These are phyloP conservation scores for Urochloa ruziziensis DNA, from an alignment of 176 grass and related monocot genomes.

Conservation along the genomic window DNA sequence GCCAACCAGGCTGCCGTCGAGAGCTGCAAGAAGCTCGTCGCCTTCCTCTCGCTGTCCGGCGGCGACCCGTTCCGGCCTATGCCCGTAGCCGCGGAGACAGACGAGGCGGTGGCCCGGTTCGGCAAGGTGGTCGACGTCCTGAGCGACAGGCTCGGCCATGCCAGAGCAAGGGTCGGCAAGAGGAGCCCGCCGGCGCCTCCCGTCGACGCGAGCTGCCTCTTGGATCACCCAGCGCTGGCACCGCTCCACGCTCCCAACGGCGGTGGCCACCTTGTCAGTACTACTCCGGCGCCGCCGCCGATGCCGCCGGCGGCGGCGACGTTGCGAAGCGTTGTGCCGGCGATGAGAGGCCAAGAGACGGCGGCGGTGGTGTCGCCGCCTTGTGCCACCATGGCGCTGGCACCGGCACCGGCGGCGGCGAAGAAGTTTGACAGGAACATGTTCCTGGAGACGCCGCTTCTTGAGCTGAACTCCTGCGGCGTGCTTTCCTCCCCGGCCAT, in stretches of 20 bases:
- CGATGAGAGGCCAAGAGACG: not conserved
- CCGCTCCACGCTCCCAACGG: not conserved
- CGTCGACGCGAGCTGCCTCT: conserved; percentile 15
- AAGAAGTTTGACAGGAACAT: conserved; percentile 32
- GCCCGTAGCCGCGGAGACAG: conserved; percentile 38
- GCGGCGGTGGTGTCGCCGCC: not conserved
- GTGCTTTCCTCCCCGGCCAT: not conserved
- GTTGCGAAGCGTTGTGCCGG: not conserved
- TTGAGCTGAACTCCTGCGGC: conserved; percentile 22
- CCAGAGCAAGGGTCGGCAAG: conserved; percentile 42
- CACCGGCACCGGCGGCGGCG: not conserved
- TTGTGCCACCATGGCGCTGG: not conserved
- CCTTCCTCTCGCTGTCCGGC: conserved; percentile 26
- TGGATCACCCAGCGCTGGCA: conserved; percentile 30
- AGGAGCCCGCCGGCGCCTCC: conserved; percentile 13
- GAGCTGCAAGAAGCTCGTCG: conserved; percentile 53
- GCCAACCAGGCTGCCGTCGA: conserved; percentile 45
- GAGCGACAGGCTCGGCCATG: conserved; percentile 47
- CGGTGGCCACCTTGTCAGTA: not conserved
- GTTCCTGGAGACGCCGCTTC: conserved; percentile 40
- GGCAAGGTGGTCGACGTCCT: conserved; percentile 47
- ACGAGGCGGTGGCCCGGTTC: conserved; percentile 41
- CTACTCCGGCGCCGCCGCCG: not conserved
- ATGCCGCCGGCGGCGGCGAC: not conserved
- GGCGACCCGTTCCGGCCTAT: conserved; percentile 31